Evolutionary conservation across 257 asterid species (phyloP).

Genomic region (Salvia rosmarinus): DNA sequence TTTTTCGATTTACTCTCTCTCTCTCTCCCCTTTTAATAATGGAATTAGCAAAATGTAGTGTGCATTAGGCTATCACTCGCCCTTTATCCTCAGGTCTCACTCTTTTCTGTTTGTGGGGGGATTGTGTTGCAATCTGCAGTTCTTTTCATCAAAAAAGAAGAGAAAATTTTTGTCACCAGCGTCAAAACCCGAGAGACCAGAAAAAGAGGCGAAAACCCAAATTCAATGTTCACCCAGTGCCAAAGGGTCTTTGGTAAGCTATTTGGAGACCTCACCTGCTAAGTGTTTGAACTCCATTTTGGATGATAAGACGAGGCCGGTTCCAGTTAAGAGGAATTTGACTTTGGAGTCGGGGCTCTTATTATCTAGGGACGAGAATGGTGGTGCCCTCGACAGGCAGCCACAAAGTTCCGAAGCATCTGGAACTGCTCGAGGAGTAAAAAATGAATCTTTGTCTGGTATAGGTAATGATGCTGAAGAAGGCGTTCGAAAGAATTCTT

Average conservation of each 20-base stretch:
- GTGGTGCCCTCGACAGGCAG: conserved; percentile 32
- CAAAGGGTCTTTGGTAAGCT: conserved; percentile 63
- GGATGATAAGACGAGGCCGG: conserved; percentile 40
- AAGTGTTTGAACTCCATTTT: conserved; percentile 37
- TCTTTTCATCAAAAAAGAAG: conserved; percentile 81
- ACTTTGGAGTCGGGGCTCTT: conserved; percentile 47
- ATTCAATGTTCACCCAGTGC: conserved; percentile 67
- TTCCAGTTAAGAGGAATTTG: conserved; percentile 62
- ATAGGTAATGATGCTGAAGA: conserved; percentile 31
- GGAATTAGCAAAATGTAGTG: conserved; percentile 16
- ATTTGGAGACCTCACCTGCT: conserved; percentile 50
- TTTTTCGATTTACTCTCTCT: not conserved
- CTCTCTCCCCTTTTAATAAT: not conserved
- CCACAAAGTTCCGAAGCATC: conserved; percentile 32
- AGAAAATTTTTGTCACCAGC: conserved; percentile 75
- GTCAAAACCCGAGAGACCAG: conserved; percentile 54
- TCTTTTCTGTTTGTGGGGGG: not conserved
- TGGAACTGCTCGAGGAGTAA: conserved; percentile 36
- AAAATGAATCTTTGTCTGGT: conserved; percentile 33
- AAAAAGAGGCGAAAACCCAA: conserved; percentile 56
- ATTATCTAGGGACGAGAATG: conserved; percentile 44
- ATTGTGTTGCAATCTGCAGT: conserved; percentile 51
- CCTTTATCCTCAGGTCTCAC: not conserved
- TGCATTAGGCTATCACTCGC: conserved; percentile 5
- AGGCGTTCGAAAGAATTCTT: conserved; percentile 40